phyloP scores from a whole-genome alignment of 2,329 filamentous ascomycete genomes.

The Fusarium brachygibbosum region DNA sequence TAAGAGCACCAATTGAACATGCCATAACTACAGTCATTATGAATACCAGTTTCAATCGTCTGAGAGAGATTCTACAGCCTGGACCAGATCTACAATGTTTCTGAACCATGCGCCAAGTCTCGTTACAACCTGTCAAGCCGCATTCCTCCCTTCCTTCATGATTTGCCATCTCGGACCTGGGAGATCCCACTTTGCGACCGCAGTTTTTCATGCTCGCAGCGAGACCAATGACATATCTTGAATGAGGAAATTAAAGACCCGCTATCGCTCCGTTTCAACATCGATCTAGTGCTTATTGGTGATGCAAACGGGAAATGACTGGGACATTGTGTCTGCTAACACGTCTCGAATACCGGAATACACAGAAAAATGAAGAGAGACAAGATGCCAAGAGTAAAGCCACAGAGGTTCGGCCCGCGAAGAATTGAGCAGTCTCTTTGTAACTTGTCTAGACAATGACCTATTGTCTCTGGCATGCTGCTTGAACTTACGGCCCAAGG shows the following conservation, averaged over 20 bases:
- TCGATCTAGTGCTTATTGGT: conserved; percentile 14
- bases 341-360: background rate
- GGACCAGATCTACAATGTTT: background rate
- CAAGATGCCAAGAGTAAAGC: background rate
- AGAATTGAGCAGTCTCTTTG: background rate
- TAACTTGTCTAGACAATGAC: background rate
- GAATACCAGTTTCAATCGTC: background rate
- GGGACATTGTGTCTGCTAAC: background rate
- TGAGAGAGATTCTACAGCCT: background rate
- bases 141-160: background rate
- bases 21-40: background rate
- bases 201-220: background rate
- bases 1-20: background rate
- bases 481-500: conserved; percentile 1
- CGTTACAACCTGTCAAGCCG: background rate
- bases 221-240: background rate
- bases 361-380: background rate
- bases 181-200: background rate
- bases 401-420: conserved; percentile 1
- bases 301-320: background rate
- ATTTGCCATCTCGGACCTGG: background rate
- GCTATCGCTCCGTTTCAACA: conserved; percentile 22
- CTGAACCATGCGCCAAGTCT: background rate
- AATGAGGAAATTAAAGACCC: conserved; percentile 7
- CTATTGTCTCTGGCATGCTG: conserved; percentile 19